Base-by-base conservation (phyloP, 23 red algal genomes). In the Gracilaria vermiculophylla region DNA sequence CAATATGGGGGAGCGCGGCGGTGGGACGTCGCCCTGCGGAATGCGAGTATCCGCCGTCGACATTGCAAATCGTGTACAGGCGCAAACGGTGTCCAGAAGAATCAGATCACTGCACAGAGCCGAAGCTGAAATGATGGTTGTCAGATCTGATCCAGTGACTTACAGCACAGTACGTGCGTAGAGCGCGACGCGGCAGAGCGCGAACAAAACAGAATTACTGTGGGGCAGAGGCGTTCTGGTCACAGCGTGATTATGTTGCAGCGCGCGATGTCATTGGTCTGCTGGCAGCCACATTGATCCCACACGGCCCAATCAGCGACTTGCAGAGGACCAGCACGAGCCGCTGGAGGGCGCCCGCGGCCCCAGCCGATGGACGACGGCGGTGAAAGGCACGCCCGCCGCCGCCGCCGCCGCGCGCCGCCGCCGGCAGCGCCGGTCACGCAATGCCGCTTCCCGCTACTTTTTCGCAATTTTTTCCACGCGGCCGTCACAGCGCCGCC, bases 361-460 rank as follows among this genome's bases (percentile, higher is more conserved):
- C 58, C 29, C 27, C 58, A 64, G 35, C 58, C 58, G 58, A 64
- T 64, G 58, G 58, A 64, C 58, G 58, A 73, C 67, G 67, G 23
- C 67, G 67, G 42, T 47, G 67, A 47, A 44, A 27, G 40, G n/a
- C 67, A 42, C 19, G 5, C 20, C 17, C 16, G 28, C n/a, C 39
- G 1, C 20, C 7, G 1, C 23, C 8, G 40, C 67, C 5, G 0
- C n/a, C 20, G 40, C 16, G 28, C 39, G 1, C 20, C 7, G 1
- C 23, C 8, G 40, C 67, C 5, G 0, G 67, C 37, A 1, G 24
- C 67, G n/a, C n/a, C 47, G 39, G 39, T 11, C 67, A 73, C 5
- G 39, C 39, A 3, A 10, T 44, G n/a, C 15, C 35, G 67, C 35
- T 73, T 73, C 23, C 47, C 42, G n/a, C 39, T 25, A 23, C 23